Base-by-base conservation (phyloP, 116 monocot species). In the Posidonia oceanica region DNA sequence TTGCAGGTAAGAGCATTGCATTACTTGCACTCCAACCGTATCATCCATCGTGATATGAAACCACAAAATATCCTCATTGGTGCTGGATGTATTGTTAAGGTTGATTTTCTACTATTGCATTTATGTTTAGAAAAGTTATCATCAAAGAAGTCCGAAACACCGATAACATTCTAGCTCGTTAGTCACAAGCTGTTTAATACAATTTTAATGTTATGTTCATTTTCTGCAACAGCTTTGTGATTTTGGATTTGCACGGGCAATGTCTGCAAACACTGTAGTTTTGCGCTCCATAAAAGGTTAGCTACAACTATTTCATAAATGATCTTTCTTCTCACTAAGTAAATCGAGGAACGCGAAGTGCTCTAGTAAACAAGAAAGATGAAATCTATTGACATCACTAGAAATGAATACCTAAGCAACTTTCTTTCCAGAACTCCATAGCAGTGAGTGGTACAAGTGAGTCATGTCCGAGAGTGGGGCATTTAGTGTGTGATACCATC, bases 1-100 rank as follows among this genome's bases (percentile, higher is more conserved):
- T 70, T 82, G 72, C 79, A 97, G 97, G 97, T 92, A 16, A 87
- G 85, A 79, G 97, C 97, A 55, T 70, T 97, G 52, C 68, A 97
- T 77, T 97, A 97, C 66, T 89, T 97, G 67, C 97, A 97, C 66
- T 92, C 97, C 14, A 97, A 97, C 74, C 92, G 97, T 62, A 92
- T 97, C 66, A 97, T 97, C 53, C 97, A 97, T 79, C 87, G 97
- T 22, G 97, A 97, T 74, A 97, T 97, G 97, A 97, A 97, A 72
- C 97, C 97, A 18, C 92, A 97, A 75, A 97, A 97, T 71, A 97
- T 97, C 56, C 87, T 97, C 55, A 92, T 92, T 73, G 84, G 92
- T 13, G 79, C 92, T 59, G 89, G 87, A 73, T 92, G 89, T 69
- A 75, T 97, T 78, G 92, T 97, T 55, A 97, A 97, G 97, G 97